Conservation (phyloP, 2,329 filamentous ascomycete genomes). For the Botrytis squamosa region DNA sequence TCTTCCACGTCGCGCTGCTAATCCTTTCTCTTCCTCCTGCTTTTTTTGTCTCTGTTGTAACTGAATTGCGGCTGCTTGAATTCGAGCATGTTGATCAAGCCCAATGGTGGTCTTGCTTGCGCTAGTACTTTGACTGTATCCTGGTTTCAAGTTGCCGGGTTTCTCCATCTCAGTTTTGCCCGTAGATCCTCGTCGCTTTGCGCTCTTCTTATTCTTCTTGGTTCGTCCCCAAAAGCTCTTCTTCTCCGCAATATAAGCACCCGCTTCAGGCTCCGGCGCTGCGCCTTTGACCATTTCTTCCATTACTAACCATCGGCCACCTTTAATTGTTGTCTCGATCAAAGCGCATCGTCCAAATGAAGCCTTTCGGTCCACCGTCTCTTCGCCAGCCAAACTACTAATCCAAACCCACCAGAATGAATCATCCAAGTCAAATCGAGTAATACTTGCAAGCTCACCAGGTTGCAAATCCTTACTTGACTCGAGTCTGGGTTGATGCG, state of each 20-base stretch:
- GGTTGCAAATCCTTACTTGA: conserved; percentile 72
- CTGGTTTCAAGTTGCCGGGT: conserved; percentile 42
- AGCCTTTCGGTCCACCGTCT: conserved; percentile 80
- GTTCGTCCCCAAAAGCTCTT: conserved; percentile 92
- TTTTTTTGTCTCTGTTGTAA: conserved; percentile 76
- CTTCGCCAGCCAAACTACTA: conserved; percentile 88
- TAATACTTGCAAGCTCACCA: conserved; percentile 92
- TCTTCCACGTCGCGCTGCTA: conserved; percentile 50
- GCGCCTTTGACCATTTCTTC: conserved; percentile 96
- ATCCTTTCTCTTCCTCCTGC: conserved; percentile 54
- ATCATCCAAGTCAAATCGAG: conserved; percentile 81
- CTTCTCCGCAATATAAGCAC: conserved; percentile 92
- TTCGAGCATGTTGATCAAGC: conserved; percentile 87
- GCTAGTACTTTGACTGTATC: conserved; percentile 44
- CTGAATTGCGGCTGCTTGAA: conserved; percentile 85
- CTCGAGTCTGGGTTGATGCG: conserved; percentile 72
- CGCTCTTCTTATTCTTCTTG: conserved; percentile 57
- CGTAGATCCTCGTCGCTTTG: conserved; percentile 68
- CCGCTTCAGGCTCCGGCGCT: conserved; percentile 76
- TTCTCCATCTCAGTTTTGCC: conserved; percentile 58
- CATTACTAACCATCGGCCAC: conserved; percentile 87
- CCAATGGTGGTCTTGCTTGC: conserved; percentile 80
- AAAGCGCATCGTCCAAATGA: conserved; percentile 93
- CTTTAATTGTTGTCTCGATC: conserved; percentile 79
- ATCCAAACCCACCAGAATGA: conserved; percentile 99